Conservation (phyloP, 2,329 filamentous ascomycete species). For the Sarocladium oryzae region DNA sequence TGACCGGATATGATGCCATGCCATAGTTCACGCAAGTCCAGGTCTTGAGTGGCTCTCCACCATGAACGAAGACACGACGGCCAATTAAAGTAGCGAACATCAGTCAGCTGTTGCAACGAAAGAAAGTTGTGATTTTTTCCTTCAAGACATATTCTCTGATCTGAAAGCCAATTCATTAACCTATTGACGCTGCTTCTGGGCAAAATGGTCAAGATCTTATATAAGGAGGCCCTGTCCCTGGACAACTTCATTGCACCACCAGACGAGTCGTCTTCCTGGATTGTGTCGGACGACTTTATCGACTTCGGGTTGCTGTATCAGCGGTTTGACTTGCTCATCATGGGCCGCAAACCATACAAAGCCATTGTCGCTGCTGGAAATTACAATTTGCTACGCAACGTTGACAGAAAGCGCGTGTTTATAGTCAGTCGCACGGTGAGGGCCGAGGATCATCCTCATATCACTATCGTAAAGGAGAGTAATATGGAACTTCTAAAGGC, state of each 20-base stretch:
- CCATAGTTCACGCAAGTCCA: too few species aligned
- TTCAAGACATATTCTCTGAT: too few species aligned
- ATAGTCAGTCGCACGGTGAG: constrained; percentile 21
- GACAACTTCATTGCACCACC: constrained; percentile 28
- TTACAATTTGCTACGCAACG: constrained; percentile 17
- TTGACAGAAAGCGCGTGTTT: constrained; percentile 18
- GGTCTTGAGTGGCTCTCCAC: too few species aligned
- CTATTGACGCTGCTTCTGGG: too few species aligned
- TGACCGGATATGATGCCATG: too few species aligned
- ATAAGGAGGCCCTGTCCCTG: constrained; percentile 27
- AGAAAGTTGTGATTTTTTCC: too few species aligned
- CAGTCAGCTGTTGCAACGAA: too few species aligned
- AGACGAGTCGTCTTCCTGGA: constrained; percentile 24
- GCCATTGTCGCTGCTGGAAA: constrained; percentile 16
- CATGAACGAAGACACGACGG: too few species aligned
- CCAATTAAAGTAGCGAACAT: too few species aligned
- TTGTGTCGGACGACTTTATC: constrained; percentile 23
- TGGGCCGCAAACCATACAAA: constrained; percentile 31
- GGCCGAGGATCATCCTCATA: constrained; percentile 14
- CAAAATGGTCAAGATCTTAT: constrained; percentile 11
- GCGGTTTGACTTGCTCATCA: constrained; percentile 26
- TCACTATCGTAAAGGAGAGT: constrained; percentile 19
- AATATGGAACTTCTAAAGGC: constrained; percentile 15
- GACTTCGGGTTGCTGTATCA: constrained; percentile 25
- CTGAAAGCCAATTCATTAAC: too few species aligned